Evolutionary conservation across 306 rosid species (phyloP).

Genomic region (Dryas alaskensis): DNA sequence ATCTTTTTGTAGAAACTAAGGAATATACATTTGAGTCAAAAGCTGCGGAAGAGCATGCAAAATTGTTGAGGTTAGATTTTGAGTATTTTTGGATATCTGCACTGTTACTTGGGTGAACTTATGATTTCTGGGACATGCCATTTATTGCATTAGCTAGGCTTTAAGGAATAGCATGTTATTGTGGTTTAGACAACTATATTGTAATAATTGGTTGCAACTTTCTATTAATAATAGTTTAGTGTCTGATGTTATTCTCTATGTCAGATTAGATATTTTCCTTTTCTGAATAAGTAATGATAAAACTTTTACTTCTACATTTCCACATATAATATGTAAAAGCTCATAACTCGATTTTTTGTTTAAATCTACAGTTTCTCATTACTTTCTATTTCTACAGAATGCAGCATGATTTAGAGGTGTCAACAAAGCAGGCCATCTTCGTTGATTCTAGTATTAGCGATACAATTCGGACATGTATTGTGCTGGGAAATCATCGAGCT

Average conservation of each 20-base stretch:
- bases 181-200: slow-evolving; percentile 15
- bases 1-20: slow-evolving; percentile 81
- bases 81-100: slow-evolving; percentile 15
- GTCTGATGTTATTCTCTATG: neutral
- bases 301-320: too few relatives aligned
- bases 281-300: neutral
- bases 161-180: slow-evolving; percentile 4
- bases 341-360: neutral
- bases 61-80: slow-evolving; percentile 63
- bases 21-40: slow-evolving; percentile 84
- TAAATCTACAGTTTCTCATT: slow-evolving; percentile 3
- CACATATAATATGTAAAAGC: neutral
- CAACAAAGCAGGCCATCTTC: slow-evolving; percentile 94
- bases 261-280: neutral
- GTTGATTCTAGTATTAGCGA: slow-evolving; percentile 96
- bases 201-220: neutral
- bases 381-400: slow-evolving; percentile 47
- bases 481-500: slow-evolving; percentile 93
- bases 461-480: slow-evolving; percentile 95
- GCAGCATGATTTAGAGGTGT: slow-evolving; percentile 85
- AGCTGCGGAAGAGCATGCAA: slow-evolving; percentile 98
- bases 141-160: slow-evolving; percentile 17
- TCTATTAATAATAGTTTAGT: slow-evolving; percentile 11
- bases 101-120: slow-evolving; percentile 6
- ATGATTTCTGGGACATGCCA: slow-evolving; percentile 10